Evolutionary conservation across 1,139 yeast species (phyloP).

Genomic region (Geotrichum carabidarum): DNA sequence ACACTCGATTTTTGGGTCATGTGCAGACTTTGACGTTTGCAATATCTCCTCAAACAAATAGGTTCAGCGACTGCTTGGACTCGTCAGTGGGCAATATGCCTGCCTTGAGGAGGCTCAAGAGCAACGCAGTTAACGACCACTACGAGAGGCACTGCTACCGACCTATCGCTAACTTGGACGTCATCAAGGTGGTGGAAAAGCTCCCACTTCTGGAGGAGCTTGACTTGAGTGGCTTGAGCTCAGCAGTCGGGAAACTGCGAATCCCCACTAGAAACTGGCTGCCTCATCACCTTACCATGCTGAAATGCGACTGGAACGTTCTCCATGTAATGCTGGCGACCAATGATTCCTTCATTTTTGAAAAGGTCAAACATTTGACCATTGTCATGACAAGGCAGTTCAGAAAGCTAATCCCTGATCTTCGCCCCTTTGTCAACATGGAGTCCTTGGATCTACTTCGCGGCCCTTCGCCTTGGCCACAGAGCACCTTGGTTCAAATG

Average conservation of each 20-base stretch:
- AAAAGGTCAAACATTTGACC: background rate
- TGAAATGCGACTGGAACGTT: constrained; percentile 15
- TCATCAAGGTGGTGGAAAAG: background rate
- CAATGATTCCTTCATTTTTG: constrained; percentile 1
- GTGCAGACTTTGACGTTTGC: constrained; percentile 7
- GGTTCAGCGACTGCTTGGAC: background rate
- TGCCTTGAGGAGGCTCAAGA: constrained; percentile 2
- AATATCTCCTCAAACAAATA: background rate
- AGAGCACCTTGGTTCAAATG: constrained; percentile 4
- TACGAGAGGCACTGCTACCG: constrained; percentile 10
- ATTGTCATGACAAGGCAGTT: constrained; percentile 10
- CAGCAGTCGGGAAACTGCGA: background rate
- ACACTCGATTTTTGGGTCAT: constrained; percentile 1
- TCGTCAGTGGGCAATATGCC: constrained; percentile 10
- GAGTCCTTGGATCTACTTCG: constrained; percentile 4
- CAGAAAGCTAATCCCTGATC: background rate
- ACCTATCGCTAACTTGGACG: constrained; percentile 2
- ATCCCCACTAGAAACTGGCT: constrained; percentile 8
- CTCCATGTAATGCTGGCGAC: constrained; percentile 4
- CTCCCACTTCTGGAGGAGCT: constrained; percentile 8
- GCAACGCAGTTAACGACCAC: background rate
- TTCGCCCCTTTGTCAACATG: background rate
- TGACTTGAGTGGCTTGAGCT: constrained; percentile 7
- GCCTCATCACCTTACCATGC: background rate
- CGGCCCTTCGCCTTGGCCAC: constrained; percentile 17